Base-by-base conservation (phyloP, 2,329 filamentous ascomycete species). In the Colletotrichum lentis region DNA sequence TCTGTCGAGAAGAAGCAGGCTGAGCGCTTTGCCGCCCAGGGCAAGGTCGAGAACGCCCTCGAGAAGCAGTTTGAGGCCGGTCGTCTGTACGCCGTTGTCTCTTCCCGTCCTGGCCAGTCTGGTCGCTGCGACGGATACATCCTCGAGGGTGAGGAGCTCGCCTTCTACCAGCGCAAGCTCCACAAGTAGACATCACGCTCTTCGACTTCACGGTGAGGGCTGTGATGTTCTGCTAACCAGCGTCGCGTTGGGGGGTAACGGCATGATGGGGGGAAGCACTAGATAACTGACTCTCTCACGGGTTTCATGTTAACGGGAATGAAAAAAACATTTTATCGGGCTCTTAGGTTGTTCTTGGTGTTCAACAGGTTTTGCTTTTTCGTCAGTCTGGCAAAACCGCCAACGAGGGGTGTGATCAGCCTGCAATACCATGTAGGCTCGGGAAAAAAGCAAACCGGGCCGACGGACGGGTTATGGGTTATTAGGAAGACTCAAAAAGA, bases 41-140 rank as follows among this genome's bases (percentile, higher is more conserved):
- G 95, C 86, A 99, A 99, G 92, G 93, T 97, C 78, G 96, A 99
- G 85, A 73, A 84, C 74, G 88, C 93, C 74, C 83, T 99, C 74
- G 96, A 99, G 93, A 94, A 92, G 87, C 96, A 99, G 87, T 99
- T 99, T 86, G 96, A 98, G 91, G 95, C 96, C 76, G 94, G 95
- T 89, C 95, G 96, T 85, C 86, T 99, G 77, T 97, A 91, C 85
- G 96, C 96, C 78, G 92, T 97, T 76, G 86, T 99, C 78, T 88
- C 95, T 77, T 96, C 91, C 82, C 90, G 96, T 79, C 96, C 96
- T 75, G 96, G 96, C 78, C 96, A 99, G 91, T 96, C 92, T 82
- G 96, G 96, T 79, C 94, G 96, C 85, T 90, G 88, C 78, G 96
- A 99, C 82, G 96, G 96, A 75, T 99, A 99, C 88, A 91, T 99